Evolutionary conservation across 768 basidiomycete species (phyloP).

Genomic region (Xerocomellus amylosporus): DNA sequence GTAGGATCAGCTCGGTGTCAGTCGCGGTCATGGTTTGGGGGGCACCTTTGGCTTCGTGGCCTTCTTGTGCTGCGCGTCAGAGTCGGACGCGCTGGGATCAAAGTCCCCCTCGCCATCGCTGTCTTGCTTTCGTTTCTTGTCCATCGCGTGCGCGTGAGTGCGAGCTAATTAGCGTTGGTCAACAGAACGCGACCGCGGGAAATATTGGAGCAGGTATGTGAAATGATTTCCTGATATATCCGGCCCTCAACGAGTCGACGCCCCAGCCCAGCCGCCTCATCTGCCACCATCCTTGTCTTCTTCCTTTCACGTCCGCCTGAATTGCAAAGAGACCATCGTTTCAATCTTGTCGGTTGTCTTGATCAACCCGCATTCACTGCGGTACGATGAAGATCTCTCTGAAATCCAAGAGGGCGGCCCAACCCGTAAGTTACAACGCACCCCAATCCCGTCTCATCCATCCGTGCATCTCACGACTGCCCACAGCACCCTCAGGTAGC

Average conservation of each 20-base stretch:
- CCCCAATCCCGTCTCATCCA: background rate
- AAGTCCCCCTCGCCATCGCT: conserved; percentile 16
- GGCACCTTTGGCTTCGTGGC: conserved; percentile 14
- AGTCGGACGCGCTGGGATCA: conserved; percentile 14
- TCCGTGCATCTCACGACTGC: conserved; percentile 8
- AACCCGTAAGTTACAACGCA: conserved; percentile 57
- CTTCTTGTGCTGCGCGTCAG: conserved; percentile 11
- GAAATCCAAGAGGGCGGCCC: conserved; percentile 76
- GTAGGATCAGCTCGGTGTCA: background rate
- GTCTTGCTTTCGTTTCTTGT: conserved; percentile 19
- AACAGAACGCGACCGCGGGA: conserved; percentile 8
- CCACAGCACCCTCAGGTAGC: conserved; percentile 73
- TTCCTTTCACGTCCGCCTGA: conserved; percentile 7
- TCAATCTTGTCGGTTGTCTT: conserved; percentile 9
- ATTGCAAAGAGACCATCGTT: background rate
- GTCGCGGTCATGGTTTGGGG: background rate
- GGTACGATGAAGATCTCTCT: conserved; percentile 84
- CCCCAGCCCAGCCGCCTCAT: background rate
- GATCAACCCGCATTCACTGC: conserved; percentile 42
- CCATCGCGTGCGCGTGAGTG: conserved; percentile 2
- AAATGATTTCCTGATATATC: conserved; percentile 35
- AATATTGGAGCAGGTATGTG: conserved; percentile 8
- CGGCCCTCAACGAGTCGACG: conserved; percentile 11
- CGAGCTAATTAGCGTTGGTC: background rate
- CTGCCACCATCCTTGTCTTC: conserved; percentile 10